Conservation (phyloP, 139 green algal genomes). For the Micromonas pusilla region DNA sequence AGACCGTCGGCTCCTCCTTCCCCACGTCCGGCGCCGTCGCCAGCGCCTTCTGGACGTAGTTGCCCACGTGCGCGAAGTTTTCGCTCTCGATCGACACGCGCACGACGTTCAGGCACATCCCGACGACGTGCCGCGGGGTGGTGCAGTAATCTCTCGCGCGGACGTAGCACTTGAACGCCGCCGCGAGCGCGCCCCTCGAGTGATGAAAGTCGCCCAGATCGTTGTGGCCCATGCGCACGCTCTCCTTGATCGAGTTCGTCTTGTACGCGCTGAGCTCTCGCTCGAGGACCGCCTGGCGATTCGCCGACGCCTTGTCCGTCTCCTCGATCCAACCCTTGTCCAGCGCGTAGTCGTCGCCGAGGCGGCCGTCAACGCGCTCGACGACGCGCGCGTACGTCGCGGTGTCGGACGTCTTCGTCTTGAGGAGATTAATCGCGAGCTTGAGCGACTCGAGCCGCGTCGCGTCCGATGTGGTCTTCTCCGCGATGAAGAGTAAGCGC, state of each 20-base stretch:
- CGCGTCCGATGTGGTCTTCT: neutral
- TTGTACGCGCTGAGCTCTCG: conserved; percentile 63
- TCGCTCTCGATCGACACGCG: conserved; percentile 63
- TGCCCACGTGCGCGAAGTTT: conserved; percentile 74
- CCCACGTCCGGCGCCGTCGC: neutral
- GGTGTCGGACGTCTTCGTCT: neutral
- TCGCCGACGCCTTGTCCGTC: neutral
- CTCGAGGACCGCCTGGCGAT: conserved; percentile 52
- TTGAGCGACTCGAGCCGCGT: neutral
- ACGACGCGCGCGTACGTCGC: neutral
- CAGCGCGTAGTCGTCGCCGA: neutral
- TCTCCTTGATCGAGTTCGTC: conserved; percentile 83
- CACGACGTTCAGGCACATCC: conserved; percentile 83
- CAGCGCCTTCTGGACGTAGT: conserved; percentile 74
- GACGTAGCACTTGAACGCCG: conserved; percentile 82
- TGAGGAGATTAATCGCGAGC: neutral
- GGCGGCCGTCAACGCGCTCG: neutral
- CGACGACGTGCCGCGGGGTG: conserved; percentile 68
- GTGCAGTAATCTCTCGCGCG: conserved; percentile 88
- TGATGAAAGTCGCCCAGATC: conserved; percentile 82
- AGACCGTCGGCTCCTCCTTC: neutral
- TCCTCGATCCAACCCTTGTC: neutral
- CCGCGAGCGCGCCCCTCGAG: conserved; percentile 67
- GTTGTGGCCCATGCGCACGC: conserved; percentile 80
- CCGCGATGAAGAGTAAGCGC: neutral